Evolutionary conservation across 1,284 basidiomycete genomes (phyloP).

Genomic region (Sphaerobolus stellatus): DNA sequence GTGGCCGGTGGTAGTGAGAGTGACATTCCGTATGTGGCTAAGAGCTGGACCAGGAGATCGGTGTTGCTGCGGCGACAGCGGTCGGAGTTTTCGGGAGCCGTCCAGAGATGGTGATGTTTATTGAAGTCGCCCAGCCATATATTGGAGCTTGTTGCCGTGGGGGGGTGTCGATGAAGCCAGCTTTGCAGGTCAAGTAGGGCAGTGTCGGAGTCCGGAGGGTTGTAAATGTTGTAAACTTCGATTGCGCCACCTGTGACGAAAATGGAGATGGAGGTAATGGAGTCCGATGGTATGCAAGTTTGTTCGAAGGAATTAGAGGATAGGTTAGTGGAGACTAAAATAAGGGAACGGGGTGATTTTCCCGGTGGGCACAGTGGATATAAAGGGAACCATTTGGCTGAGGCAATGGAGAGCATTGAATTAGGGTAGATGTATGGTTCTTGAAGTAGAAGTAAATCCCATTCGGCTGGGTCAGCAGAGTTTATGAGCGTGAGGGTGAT

Average conservation of each 20-base stretch:
- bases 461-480: conserved; percentile 18
- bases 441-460: too few species aligned
- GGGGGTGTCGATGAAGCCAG: neutral
- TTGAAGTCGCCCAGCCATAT: conserved; percentile 51
- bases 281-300: too few species aligned
- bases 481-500: conserved; percentile 19
- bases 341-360: too few species aligned
- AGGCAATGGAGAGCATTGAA: conserved; percentile 21
- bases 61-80: neutral
- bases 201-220: conserved; percentile 23
- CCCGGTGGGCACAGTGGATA: too few species aligned
- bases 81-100: conserved; percentile 33
- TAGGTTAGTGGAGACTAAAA: too few species aligned
- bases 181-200: conserved; percentile 18
- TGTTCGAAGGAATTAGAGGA: too few species aligned
- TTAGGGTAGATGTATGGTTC: conserved; percentile 40
- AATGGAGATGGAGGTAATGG: too few species aligned
- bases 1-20: too few species aligned
- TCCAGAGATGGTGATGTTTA: conserved; percentile 48
- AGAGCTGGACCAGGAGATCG: too few species aligned
- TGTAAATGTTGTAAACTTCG: conserved; percentile 38
- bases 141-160: conserved; percentile 12
- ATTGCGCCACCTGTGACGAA: conserved; percentile 7
- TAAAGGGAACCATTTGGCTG: conserved; percentile 25
- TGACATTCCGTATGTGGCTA: too few species aligned